Base-by-base conservation (phyloP, 2,329 filamentous ascomycete species). In the Paraphaeosphaeria sporulosa region DNA sequence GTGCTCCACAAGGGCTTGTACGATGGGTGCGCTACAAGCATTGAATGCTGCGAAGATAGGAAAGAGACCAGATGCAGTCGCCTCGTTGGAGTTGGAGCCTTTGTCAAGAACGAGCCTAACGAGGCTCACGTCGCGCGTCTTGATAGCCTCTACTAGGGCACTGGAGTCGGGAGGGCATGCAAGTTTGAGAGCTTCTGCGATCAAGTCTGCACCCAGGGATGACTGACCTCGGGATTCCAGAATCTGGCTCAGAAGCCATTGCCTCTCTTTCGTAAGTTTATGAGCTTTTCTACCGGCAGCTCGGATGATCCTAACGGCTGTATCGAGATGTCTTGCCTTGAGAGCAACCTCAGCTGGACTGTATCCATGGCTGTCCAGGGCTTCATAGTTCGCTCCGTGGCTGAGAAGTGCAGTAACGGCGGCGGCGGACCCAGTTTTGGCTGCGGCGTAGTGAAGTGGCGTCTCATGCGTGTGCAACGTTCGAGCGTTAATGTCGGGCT, bases 111-210 rank as follows among this genome's bases (percentile, higher is more conserved):
- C 71, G 68, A 74, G 70, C 48, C 71, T 67, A 1, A 72, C 73
- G 19, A 77, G 49, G 15, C 58, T 55, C 1, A 58, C 49, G 50
- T 76, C 71, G 23, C 73, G 59, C 43, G 63, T 66, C 59, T 75
- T 75, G 60, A 77, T 72, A 0, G 72, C 70, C 43, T 75, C 74
- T 2, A 77, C 59, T 25, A 77, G 59, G 1, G 74, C 66, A 1
- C 72, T 75, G 1, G 73, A 75, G 46, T 75, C 71, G 1, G 73
- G 64, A 46, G 73, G 71, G 44, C 73, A 76, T 5, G 71, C 68
- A n/a, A 73, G 69, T 6, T 70, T 61, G 57, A 76, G 75, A 4
- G 75, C 68, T 43, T 73, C 69, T 9, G 72, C 69, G 38, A 77
- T 71, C 10, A 76, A 59, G n/a, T 75, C 73, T 42, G 74, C 73